Base-by-base conservation (phyloP, 208 protist species). In the Leishmania braziliensis region DNA sequence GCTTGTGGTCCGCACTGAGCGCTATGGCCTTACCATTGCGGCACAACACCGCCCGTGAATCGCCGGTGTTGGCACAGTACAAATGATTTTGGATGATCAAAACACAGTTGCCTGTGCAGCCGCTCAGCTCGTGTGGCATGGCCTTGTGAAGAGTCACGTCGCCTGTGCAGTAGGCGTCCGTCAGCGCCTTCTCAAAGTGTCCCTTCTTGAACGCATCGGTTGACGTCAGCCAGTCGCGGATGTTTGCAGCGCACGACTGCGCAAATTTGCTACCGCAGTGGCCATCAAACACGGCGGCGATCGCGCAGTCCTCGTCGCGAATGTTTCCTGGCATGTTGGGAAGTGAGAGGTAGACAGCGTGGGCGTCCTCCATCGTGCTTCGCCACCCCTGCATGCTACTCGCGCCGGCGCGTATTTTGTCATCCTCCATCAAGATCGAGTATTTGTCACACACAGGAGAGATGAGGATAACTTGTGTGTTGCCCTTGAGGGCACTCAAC, bases 1-100 rank as follows among this genome's bases (percentile, higher is more conserved):
- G 98, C 84, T 99, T 99, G 88, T 99, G 98, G 84, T 99, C 98
- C 62, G 97, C 95, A 66, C 93, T 97, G n/a, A 99, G 79, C 20
- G 96, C 90, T 77, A 98, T 90, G 51, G 96, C 95, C 62, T 88
- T 85, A 14, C 97, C 97, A 43, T 87, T 90, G 5, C 94, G 88
- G 73, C 93, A 98, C 33, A 98, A 77, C 0, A 99, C 94, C 8
- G 92, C 89, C 43, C 98, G 83, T 12, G 95, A 97, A 85, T 99
- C 98, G 43, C 98, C 98, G 54, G 96, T 92, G 83, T 98, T 99
- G 65, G 95, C 96, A 72, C 96, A 98, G 86, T 98, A 98, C 62
- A 99, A 72, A 70, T 97, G 91, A 72, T 95, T 96, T 63, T 94
- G 90, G 12, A 98, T 89, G 73, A 98, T 78, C 26, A 98, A 77